Percentiles rank a stretch among this genome's conserved stretches.
Conservation (phyloP, 306 rosid species). For the Senna siamea region DNA sequence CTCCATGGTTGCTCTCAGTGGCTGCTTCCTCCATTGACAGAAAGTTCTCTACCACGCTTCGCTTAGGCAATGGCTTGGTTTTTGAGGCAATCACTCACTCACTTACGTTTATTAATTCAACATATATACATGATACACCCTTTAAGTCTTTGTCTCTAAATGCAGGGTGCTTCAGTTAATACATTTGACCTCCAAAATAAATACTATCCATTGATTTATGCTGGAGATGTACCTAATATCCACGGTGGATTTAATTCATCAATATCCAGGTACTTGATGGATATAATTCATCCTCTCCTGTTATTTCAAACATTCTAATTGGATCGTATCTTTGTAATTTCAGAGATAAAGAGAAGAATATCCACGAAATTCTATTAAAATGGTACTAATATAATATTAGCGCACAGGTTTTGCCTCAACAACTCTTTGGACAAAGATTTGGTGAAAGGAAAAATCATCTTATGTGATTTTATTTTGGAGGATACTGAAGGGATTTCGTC, state of each 20-base stretch:
- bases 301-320: too few relatives aligned
- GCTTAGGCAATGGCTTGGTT: conserved; percentile 52
- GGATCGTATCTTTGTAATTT: too few relatives aligned
- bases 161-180: conserved; percentile 58
- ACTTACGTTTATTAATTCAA: too few relatives aligned
- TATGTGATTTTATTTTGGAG: conserved; percentile 36
- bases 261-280: conserved; percentile 47
- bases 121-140: too few relatives aligned
- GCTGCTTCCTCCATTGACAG: conserved; percentile 56
- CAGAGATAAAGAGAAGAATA: too few relatives aligned
- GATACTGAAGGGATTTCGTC: neutral
- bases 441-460: conserved; percentile 53
- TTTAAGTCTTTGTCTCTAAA: too few relatives aligned
- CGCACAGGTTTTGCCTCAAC: neutral
- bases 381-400: neutral
- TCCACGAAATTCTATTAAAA: too few relatives aligned
- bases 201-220: conserved; percentile 48
- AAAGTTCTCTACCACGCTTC: conserved; percentile 43
- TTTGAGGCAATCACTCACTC: too few relatives aligned
- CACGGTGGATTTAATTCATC: neutral
- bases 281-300: too few relatives aligned
- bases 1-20: conserved; percentile 65
- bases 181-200: conserved; percentile 40
- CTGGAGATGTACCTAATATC: conserved; percentile 49
- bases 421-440: conserved; percentile 33